Evolutionary conservation across 352 stramenopile genomes (phyloP).

Genomic region (Phytophthora parvispora): DNA sequence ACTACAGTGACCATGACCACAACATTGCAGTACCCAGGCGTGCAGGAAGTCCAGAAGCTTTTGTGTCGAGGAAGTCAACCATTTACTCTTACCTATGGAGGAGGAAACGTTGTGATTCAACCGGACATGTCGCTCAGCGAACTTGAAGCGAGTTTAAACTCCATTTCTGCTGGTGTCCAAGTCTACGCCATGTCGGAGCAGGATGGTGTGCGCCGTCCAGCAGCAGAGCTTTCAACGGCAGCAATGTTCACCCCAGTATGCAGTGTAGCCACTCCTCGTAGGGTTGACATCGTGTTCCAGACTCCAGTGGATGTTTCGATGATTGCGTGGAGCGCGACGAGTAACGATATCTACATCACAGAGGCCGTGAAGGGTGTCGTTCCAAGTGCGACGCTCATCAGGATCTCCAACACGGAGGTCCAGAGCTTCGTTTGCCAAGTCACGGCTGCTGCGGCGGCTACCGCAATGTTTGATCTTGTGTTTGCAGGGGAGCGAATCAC

Average conservation of each 20-base stretch:
- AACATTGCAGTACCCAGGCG: slow-evolving; percentile 60
- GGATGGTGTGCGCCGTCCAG: slow-evolving; percentile 25
- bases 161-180: slow-evolving; percentile 53
- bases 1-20: slow-evolving; percentile 66
- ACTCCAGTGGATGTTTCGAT: slow-evolving; percentile 55
- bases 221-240: slow-evolving; percentile 32
- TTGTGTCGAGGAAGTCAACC: slow-evolving; percentile 49
- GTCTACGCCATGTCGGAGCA: slow-evolving; percentile 42
- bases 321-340: slow-evolving; percentile 60
- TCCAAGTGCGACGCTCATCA: slow-evolving; percentile 39
- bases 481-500: slow-evolving; percentile 50
- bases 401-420: slow-evolving; percentile 66
- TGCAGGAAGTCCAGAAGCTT: slow-evolving; percentile 80
- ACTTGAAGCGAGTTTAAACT: slow-evolving; percentile 61
- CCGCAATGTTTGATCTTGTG: slow-evolving; percentile 58
- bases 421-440: slow-evolving; percentile 71
- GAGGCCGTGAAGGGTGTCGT: slow-evolving; percentile 64
- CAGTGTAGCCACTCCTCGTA: slow-evolving; percentile 46
- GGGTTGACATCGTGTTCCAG: slow-evolving; percentile 77
- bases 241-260: slow-evolving; percentile 66
- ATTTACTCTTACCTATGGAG: slow-evolving; percentile 63
- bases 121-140: slow-evolving; percentile 60
- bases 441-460: slow-evolving; percentile 30
- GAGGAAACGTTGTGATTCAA: slow-evolving; percentile 27
- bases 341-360: slow-evolving; percentile 72